Evolutionary conservation across 163 green algal species (phyloP), one percentile per base, ranked within the genome.

Genomic region (Volvox carteri): DNA sequence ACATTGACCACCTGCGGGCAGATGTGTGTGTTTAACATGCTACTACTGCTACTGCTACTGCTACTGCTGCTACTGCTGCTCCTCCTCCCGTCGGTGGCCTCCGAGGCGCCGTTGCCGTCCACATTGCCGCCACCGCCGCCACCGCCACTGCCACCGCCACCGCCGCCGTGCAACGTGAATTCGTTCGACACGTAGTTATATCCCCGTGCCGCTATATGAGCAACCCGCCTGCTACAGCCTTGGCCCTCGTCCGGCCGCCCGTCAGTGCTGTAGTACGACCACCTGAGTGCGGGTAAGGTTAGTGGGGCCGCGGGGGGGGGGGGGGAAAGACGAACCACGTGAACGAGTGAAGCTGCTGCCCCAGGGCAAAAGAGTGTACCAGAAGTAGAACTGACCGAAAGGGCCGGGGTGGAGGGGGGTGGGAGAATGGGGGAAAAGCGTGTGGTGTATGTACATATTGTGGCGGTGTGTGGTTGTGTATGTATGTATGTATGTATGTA

Each of bases 1-100:
- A 88, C 83, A 33, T 88, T 88, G 25, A 88, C 48, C 11, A 88
- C 0, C 68, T 88, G 67, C 18, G 68, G 48, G 54, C 83, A 88
- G 33, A 81, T 1, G 68, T 88, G 83, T 28, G 68, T 28, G 25
- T 62, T 48, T 7, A 21, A 8, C 67, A 74, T 58, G 5, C n/a
- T 0, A 39, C 62, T 28, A 0, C n/a, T n/a, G n/a, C n/a, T n/a
- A n/a, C n/a, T n/a, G n/a, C n/a, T n/a, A n/a, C n/a, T n/a, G n/a
- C n/a, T n/a, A n/a, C n/a, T n/a, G n/a, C n/a, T n/a, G n/a, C n/a
- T n/a, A n/a, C n/a, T n/a, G n/a, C n/a, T n/a, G n/a, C n/a, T n/a
- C n/a, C n/a, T n/a, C n/a, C n/a, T n/a, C n/a, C n/a, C n/a, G n/a
- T n/a, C n/a, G n/a, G n/a, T n/a, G n/a, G n/a, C n/a, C n/a, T n/a